Base-by-base conservation (phyloP, 2,329 filamentous ascomycete genomes). In the Hortaea werneckii region DNA sequence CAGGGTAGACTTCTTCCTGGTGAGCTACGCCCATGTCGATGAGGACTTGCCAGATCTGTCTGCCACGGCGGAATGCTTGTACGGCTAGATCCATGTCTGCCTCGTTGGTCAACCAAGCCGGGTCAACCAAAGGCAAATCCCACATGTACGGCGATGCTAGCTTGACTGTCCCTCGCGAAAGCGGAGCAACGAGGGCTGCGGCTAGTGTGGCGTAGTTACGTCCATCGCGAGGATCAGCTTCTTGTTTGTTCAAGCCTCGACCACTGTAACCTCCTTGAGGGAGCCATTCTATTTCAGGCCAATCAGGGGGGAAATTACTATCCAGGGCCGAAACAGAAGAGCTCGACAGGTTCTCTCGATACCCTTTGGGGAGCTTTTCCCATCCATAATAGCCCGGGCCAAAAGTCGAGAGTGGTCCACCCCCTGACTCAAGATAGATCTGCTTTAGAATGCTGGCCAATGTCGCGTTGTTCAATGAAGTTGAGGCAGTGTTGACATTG, bases 161-260 rank as follows among this genome's bases (percentile, higher is more conserved):
- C 0, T 58, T 63, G 37, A 70, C 56, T 38, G 54, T 62, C 4
- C 66, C 66, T 5, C 64, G 59, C 5, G 60, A 65, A 1, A 61
- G 49, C 0, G 67, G 59, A 0, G 62, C 54, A 6, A 64, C 50
- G 3, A 69, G 46, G 0, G 59, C 54, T 6, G 47, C 58, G 1
- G 56, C 44, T 27, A 67, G 59, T 1, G 58, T 57, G 3, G 60
- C 65, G 34, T 64, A 65, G 30, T 55, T 56, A 3, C 54, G 52
- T 26, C 58, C 54, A 6, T 56, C 53, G 2, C 61, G 61, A 1
- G 50, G 1, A 10, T 9, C 32, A 35, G 32, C 9, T 10, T 12
- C 32, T 9, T 10, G 32, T 35, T 35, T 9, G 20, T 40, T 13
- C 37, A 10, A 10, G 2, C 8, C 10, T 13, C 37, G 20, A 38